Evolutionary conservation across 805 yeast species (phyloP), one percentile per base, ranked within the genome.

Genomic region (Nakazawaea ishiwadae): DNA sequence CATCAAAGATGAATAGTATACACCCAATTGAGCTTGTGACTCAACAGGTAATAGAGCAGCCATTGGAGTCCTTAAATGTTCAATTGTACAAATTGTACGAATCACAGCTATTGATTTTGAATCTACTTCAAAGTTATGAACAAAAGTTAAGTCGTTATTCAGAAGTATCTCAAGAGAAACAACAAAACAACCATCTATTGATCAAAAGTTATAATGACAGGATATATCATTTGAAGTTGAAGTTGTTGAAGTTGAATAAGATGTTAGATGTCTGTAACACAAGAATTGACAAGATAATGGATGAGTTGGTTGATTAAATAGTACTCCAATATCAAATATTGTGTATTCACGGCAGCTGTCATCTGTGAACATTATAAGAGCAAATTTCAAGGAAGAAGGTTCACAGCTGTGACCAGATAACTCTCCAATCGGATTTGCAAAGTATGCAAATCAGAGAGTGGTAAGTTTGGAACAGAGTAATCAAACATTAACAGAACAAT

Each of bases 1-100:
- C n/a, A n/a, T n/a, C n/a, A n/a, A n/a, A n/a, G n/a, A 34, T 23
- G 35, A 23, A 23, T 7, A 37, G 24, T 24, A 30, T 40, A 15
- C 44, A 40, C 21, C 44, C 44, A 5, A 20, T 40, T 5, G 44
- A 40, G 20, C 27, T 40, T 20, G 24, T 40, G 10, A 40, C 44
- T 12, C 44, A 40, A 17, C 31, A 40, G 11, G 27, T 35, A 24
- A 23, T 40, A 5, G 39, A 34, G 24, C 39, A 40, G 21, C 44
- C 44, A 11, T 35, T 40, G 16, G 44, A 40, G 21, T 29, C 39
- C 4, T 26, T 40, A 14, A 35, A 35, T 8, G 11, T 40, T 6
- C 44, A 40, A 18, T 18, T 40, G 10, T n/a, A 23, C 14, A 34
- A 31, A 14, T 15, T 40, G 8, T 40, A 40, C 39, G 44, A 40